These are phyloP conservation scores for Calocybe gambosa DNA, from an alignment of 1,284 basidiomycete genomes.

Conservation along the genomic window DNA sequence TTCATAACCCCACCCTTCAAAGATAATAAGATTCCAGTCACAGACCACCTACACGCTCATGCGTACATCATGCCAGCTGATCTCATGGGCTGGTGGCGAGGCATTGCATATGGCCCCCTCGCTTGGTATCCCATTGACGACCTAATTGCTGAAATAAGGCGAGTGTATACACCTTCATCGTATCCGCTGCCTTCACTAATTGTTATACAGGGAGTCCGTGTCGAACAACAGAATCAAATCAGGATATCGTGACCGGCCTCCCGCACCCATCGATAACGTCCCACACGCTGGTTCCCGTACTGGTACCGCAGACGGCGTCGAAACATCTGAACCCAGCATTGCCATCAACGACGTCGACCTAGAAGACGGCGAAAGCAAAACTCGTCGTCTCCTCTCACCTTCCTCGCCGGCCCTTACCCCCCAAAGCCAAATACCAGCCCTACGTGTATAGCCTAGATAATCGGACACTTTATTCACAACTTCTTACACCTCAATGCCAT, in stretches of 20 bases:
- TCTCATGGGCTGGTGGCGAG: constrained; percentile 65
- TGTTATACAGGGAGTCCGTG: constrained; percentile 49
- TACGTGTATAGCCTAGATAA: constrained; percentile 29
- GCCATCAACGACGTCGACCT: constrained; percentile 38
- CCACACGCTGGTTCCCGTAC: constrained; percentile 60
- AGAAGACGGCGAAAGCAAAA: constrained; percentile 33
- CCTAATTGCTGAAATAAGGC: constrained; percentile 76
- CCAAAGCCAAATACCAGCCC: constrained; percentile 33
- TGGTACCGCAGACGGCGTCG: constrained; percentile 59
- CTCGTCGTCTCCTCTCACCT: constrained; percentile 19
- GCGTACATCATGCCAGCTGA: constrained; percentile 62
- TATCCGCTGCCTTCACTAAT: constrained; percentile 4
- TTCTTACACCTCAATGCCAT: background rate
- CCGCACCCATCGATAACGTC: constrained; percentile 60
- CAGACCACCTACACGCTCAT: constrained; percentile 71
- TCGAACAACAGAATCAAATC: constrained; percentile 73
- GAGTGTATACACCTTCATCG: constrained; percentile 17
- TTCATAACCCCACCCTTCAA: constrained; percentile 73
- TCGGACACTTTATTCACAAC: background rate
- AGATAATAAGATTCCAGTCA: constrained; percentile 69
- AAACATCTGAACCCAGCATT: constrained; percentile 52
- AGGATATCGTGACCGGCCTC: constrained; percentile 44
- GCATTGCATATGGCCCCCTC: constrained; percentile 56
- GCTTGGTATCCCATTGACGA: constrained; percentile 74
- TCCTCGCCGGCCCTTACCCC: constrained; percentile 23